Percentiles rank a stretch among this genome's conserved stretches.
phyloP scores from a whole-genome alignment of 768 basidiomycete genomes.

The Lactifluus piperatus region DNA sequence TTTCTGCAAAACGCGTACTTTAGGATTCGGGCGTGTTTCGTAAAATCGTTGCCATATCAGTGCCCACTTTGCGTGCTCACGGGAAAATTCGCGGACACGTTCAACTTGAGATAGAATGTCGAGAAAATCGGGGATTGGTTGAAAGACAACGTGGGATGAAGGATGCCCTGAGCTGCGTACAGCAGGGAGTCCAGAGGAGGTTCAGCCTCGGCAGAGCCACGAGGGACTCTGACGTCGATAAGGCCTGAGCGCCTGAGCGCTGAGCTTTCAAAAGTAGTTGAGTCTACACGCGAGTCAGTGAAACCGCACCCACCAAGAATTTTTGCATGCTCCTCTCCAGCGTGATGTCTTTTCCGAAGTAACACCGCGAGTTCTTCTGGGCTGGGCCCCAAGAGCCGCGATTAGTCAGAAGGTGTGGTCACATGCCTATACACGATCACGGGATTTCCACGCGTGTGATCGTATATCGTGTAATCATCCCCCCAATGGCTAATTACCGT shows the following conservation, averaged over 20 bases:
- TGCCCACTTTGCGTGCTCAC: conserved; percentile 13
- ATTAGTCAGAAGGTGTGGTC: too few species aligned
- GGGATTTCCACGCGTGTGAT: too few species aligned
- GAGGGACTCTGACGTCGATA: conserved; percentile 1
- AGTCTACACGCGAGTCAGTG: not conserved
- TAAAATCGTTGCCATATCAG: conserved; percentile 15
- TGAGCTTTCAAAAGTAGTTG: not conserved
- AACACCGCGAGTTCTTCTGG: conserved; percentile 1
- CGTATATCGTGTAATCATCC: too few species aligned
- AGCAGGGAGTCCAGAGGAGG: not conserved
- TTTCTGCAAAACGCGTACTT: conserved; percentile 13
- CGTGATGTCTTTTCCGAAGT: conserved; percentile 5
- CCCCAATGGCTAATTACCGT: too few species aligned
- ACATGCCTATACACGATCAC: too few species aligned
- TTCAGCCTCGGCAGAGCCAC: not conserved
- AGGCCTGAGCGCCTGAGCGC: too few species aligned
- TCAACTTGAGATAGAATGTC: conserved; percentile 18
- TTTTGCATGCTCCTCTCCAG: too few species aligned
- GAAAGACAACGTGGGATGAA: conserved; percentile 11
- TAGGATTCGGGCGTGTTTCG: conserved; percentile 2
- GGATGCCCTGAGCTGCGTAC: conserved; percentile 6
- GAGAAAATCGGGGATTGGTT: conserved; percentile 8
- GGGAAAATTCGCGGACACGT: conserved; percentile 10
- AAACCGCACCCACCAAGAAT: conserved; percentile 6
- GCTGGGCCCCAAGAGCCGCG: too few species aligned